Base-by-base conservation (phyloP, 805 yeast genomes). In the Barnettozyma sp. region DNA sequence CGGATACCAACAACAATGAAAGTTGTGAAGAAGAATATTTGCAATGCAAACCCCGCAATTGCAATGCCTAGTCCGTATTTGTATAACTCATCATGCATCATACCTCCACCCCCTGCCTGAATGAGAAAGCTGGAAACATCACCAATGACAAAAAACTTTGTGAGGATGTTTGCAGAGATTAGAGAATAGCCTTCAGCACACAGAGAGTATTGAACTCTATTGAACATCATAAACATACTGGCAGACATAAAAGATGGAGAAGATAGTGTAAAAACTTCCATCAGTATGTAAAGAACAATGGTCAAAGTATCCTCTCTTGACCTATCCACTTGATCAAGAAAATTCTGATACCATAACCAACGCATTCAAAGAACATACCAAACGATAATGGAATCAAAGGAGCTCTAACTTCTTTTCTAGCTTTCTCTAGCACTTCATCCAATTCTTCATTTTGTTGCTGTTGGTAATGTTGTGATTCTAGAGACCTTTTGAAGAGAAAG, bases 11-110 rank as follows among this genome's bases (percentile, higher is more conserved):
- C 30, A 4, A 35, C 29, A 10, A 35, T 22, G 13, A 35, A 35
- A 7, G 24, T 7, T 7, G 19, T 6, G 10, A 35, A 35, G 21
- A 35, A 35, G 24, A 24, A 13, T 7, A 35, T 20, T 11, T 35
- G 38, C 24, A 30, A 23, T 9, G 34, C 34, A 24, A 35, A 35
- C 4, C 34, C 38, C 12, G n/a, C n/a, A n/a, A n/a, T n/a, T n/a
- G n/a, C n/a, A n/a, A n/a, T n/a, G n/a, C n/a, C n/a, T n/a, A n/a
- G n/a, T n/a, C n/a, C n/a, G n/a, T n/a, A n/a, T n/a, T n/a, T n/a
- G n/a, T n/a, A n/a, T n/a, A n/a, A n/a, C n/a, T 20, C 4, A n/a
- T 27, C 26, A 4, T 9, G 18, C 13, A 25, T 25, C 7, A 12
- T 4, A 7, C 6, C 27, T 9, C 14, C 18, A 14, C 27, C 34